Evolutionary conservation across 768 basidiomycete species (phyloP), one percentile per base, ranked within the genome.

Genomic region (Melanogaster broomeanus): DNA sequence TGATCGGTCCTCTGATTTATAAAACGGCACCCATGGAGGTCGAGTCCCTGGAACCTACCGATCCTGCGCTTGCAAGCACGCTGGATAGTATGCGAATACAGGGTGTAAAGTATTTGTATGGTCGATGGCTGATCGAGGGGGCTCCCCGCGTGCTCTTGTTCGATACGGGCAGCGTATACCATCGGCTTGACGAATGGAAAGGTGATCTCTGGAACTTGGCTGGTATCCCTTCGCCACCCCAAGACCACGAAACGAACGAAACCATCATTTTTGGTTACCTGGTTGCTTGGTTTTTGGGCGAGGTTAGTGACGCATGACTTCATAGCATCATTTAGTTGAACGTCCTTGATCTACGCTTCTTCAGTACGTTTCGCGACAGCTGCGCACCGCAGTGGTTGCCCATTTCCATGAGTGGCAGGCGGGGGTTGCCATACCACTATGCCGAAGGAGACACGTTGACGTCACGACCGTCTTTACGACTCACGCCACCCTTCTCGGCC

Each of bases 351-450:
- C 34, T 60, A 37, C 49, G 4, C 31, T 30, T 28, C 48, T 42
- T 3, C 66, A 93, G 90, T 94, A 92, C 64, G 85, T 91, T 35
- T 65, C 88, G 24, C 84, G 84, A 38, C 91, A 97, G 67, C 79
- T 88, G 28, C 76, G 80, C 47, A 90, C 85, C 6, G 93, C 95
- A 16, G 91, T 98, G 61, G 81, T 98, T 51, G 95, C 94, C 58
- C 97, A 99, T 72, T 97, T 99, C 77, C 97, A 99, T 70, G 97
- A 99, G 72, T 99, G 97, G 97, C 97, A 98, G 68, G 96, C 94
- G 9, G 95, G 96, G 40, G 84, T 97, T 41, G 93, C 95, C 22
- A 97, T 98, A 49, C 88, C 93, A 8, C 81, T 98, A 13, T 96
- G 93, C 72, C 81, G 97, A 58, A 98, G 97, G 73, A 82, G 97